Conservation (phyloP, 2,329 filamentous ascomycete species). For the Hypomyces rosellus region DNA sequence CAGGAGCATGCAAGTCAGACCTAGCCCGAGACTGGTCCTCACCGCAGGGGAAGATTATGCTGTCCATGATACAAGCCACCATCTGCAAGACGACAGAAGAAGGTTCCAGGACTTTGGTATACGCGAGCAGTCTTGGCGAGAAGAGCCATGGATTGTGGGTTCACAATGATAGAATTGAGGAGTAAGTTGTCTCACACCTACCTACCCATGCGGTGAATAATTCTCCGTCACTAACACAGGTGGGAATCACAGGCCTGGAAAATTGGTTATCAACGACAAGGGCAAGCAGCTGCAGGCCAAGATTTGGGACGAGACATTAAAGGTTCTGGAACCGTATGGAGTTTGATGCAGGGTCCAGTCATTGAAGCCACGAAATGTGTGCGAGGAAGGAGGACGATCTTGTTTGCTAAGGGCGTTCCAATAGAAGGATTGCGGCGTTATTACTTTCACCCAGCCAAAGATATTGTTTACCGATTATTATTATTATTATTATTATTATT, state of each 20-base stretch:
- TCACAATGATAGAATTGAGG: conserved; percentile 1
- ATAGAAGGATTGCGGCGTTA: too few species aligned
- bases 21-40: neutral
- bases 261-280: conserved; percentile 1
- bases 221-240: neutral
- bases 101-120: neutral
- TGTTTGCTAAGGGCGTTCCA: neutral
- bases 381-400: too few species aligned
- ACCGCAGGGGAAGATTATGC: neutral
- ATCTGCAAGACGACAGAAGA: conserved; percentile 4
- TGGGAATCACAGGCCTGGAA: neutral
- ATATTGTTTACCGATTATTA: too few species aligned
- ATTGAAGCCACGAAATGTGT: neutral
- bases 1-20: conserved; percentile 1
- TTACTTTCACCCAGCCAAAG: too few species aligned
- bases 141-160: conserved; percentile 1
- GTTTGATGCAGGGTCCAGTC: neutral
- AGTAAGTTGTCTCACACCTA: neutral
- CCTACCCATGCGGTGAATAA: neutral
- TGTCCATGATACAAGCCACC: neutral
- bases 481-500: too few species aligned
- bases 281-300: conserved; percentile 1
- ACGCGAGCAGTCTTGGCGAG: neutral
- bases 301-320: neutral
- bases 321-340: neutral